Evolutionary conservation across 495 filamentous ascomycete species (phyloP).

Genomic region (Pyronema omphalodes): DNA sequence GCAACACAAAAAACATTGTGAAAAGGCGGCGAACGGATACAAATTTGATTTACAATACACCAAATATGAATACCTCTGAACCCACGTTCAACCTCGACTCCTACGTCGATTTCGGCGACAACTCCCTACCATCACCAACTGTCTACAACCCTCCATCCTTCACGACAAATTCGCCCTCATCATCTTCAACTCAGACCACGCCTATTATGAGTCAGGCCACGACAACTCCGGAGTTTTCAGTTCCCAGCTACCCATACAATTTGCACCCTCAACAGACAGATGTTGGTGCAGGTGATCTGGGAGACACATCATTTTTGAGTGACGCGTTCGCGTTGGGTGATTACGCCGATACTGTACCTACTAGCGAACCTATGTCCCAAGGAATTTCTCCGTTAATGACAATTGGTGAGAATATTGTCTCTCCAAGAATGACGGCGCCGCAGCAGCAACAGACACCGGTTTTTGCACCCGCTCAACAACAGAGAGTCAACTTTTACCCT

Average conservation of each 20-base stretch:
- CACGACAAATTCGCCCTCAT: constrained; percentile 5
- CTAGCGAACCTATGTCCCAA: constrained; percentile 8
- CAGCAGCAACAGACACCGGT: not conserved
- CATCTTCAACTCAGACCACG: constrained; percentile 7
- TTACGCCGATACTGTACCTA: not conserved
- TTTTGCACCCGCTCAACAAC: constrained; percentile 41
- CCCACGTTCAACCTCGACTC: constrained; percentile 20
- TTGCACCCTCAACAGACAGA: constrained; percentile 83
- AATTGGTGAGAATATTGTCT: constrained; percentile 37
- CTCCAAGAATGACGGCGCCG: constrained; percentile 28
- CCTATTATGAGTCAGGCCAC: constrained; percentile 11
- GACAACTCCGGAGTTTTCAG: constrained; percentile 32
- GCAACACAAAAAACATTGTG: too few species aligned
- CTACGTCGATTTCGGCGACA: constrained; percentile 21
- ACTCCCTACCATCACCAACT: constrained; percentile 13
- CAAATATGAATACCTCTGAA: too few species aligned
- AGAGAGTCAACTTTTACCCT: constrained; percentile 46
- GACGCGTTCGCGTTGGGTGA: too few species aligned
- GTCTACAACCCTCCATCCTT: constrained; percentile 4
- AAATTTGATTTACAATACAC: too few species aligned
- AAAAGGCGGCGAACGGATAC: too few species aligned
- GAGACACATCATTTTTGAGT: constrained; percentile 18
- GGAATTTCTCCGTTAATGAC: constrained; percentile 16
- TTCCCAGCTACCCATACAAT: constrained; percentile 82
- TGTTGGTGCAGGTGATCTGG: constrained; percentile 44